Conservation (phyloP, 192 early-diverging fungal species). For the Coemansia sp. region DNA sequence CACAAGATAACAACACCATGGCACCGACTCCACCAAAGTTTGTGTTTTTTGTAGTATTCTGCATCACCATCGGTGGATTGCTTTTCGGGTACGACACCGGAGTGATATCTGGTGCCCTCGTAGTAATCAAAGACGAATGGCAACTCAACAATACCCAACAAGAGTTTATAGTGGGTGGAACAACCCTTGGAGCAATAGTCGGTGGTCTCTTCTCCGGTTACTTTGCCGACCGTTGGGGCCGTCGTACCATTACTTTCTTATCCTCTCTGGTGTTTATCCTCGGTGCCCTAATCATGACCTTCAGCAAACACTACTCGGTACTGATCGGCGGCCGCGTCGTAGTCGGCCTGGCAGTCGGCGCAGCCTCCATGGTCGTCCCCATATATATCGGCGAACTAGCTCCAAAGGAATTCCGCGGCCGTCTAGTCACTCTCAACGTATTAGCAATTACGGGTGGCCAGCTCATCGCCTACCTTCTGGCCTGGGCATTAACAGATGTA, state of each 20-base stretch:
- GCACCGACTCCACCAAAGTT: slow-evolving; percentile 33
- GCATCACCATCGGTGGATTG: slow-evolving; percentile 58
- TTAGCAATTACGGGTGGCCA: slow-evolving; percentile 65
- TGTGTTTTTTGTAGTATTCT: slow-evolving; percentile 53
- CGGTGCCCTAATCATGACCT: slow-evolving; percentile 60
- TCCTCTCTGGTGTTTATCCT: slow-evolving; percentile 59
- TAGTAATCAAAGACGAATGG: slow-evolving; percentile 54
- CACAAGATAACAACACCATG: slow-evolving; percentile 4
- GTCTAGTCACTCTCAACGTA: slow-evolving; percentile 60
- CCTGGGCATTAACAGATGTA: slow-evolving; percentile 60
- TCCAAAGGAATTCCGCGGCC: slow-evolving; percentile 62
- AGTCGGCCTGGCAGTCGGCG: slow-evolving; percentile 59
- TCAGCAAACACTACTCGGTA: slow-evolving; percentile 46
- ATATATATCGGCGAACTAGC: slow-evolving; percentile 62
- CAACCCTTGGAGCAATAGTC: slow-evolving; percentile 59
- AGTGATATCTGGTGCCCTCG: slow-evolving; percentile 54
- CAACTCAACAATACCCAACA: slow-evolving; percentile 47
- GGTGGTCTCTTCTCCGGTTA: slow-evolving; percentile 71
- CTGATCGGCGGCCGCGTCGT: slow-evolving; percentile 58
- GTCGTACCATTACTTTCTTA: slow-evolving; percentile 51
- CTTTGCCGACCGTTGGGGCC: slow-evolving; percentile 68
- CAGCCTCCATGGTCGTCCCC: slow-evolving; percentile 57
- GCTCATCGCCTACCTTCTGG: slow-evolving; percentile 62
- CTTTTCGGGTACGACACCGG: slow-evolving; percentile 61
- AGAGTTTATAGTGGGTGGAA: slow-evolving; percentile 55